These are phyloP conservation scores for Meyerozyma carpophila DNA, from an alignment of 1,139 yeast genomes.

Conservation along the genomic window DNA sequence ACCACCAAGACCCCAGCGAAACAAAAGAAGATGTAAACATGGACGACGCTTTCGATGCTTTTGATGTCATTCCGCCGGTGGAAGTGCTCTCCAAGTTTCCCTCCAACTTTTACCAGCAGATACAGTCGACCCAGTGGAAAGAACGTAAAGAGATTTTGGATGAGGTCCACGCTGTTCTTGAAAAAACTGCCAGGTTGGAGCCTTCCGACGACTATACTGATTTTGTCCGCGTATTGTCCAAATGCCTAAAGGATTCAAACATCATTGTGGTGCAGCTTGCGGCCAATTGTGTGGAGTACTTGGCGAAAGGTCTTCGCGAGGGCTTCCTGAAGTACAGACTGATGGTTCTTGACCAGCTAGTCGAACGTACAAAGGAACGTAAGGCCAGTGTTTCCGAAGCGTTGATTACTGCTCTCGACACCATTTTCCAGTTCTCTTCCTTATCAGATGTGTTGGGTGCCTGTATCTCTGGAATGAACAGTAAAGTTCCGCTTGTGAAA, in stretches of 20 bases:
- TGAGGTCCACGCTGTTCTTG: slow-evolving; percentile 50
- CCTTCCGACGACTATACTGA: slow-evolving; percentile 53
- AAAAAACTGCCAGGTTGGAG: slow-evolving; percentile 41
- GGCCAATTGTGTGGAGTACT: slow-evolving; percentile 56
- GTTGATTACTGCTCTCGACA: slow-evolving; percentile 58
- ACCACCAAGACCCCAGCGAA: not conserved
- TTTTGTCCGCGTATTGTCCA: slow-evolving; percentile 56
- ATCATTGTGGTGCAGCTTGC: slow-evolving; percentile 82
- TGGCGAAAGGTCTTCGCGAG: slow-evolving; percentile 63
- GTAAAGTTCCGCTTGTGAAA: slow-evolving; percentile 82
- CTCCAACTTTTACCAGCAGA: slow-evolving; percentile 45
- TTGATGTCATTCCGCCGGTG: slow-evolving; percentile 38
- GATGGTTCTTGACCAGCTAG: slow-evolving; percentile 52
- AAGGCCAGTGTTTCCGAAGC: slow-evolving; percentile 75
- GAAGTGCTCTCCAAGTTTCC: slow-evolving; percentile 68
- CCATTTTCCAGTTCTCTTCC: slow-evolving; percentile 49
- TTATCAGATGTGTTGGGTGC: slow-evolving; percentile 60
- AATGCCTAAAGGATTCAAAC: slow-evolving; percentile 83
- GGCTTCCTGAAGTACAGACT: slow-evolving; percentile 52
- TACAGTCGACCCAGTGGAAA: slow-evolving; percentile 77
- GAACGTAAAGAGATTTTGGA: slow-evolving; percentile 86
- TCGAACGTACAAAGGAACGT: slow-evolving; percentile 87
- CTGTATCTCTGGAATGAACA: slow-evolving; percentile 53
- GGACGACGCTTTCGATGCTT: slow-evolving; percentile 20
- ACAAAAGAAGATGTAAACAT: not conserved